These are phyloP conservation scores for Ligustrum vulgare DNA, from an alignment of 257 asterid genomes.

Conservation along the genomic window DNA sequence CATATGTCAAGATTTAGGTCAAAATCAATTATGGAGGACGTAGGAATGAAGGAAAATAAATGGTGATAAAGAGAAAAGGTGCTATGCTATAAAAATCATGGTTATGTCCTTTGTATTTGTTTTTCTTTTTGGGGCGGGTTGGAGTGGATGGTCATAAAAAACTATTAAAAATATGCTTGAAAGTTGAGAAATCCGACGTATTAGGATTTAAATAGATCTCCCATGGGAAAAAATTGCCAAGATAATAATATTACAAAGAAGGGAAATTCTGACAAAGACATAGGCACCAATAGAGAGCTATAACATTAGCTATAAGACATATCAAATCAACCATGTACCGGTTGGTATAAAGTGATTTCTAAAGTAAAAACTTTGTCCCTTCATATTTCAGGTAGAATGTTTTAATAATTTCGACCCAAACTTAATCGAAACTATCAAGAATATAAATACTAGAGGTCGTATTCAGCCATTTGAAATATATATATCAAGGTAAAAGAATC, in stretches of 20 bases:
- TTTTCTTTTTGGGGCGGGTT: too few species aligned
- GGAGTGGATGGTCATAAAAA: neutral
- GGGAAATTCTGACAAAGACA: too few species aligned
- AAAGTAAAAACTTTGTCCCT: neutral
- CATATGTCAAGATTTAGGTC: neutral
- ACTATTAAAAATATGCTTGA: too few species aligned
- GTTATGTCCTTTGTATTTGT: neutral
- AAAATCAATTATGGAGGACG: conserved; percentile 4
- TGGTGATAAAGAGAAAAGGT: neutral
- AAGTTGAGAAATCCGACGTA: too few species aligned
- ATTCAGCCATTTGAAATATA: neutral
- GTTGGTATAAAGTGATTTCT: neutral
- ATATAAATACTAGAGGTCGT: neutral
- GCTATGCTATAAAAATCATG: neutral
- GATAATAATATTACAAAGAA: too few species aligned
- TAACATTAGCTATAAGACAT: too few species aligned
- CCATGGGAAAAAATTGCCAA: too few species aligned
- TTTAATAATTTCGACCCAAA: too few species aligned
- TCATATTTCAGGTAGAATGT: neutral
- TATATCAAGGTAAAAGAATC: neutral
- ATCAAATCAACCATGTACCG: too few species aligned
- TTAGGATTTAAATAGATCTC: too few species aligned
- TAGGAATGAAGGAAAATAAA: neutral
- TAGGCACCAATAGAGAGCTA: too few species aligned
- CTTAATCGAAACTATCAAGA: neutral